Conservation (phyloP, 2,329 filamentous ascomycete genomes). For the Ascocoryne sarcoides region DNA sequence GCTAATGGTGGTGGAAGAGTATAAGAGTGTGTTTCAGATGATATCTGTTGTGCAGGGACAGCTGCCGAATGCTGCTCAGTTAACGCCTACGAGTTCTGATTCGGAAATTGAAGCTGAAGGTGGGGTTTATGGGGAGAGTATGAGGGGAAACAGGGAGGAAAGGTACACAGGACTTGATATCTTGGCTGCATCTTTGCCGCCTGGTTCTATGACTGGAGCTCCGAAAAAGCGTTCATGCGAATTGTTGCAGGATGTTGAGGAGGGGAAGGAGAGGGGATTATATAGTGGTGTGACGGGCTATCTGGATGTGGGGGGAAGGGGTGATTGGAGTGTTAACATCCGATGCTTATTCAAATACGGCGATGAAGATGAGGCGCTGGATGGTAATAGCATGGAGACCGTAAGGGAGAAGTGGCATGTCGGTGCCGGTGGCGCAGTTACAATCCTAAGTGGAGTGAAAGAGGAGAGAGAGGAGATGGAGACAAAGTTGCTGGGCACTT, state of each 20-base stretch:
- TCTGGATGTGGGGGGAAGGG: slow-evolving; percentile 73
- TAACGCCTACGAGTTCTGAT: too few relatives aligned
- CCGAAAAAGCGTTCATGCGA: slow-evolving; percentile 91
- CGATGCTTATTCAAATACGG: slow-evolving; percentile 70
- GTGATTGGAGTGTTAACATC: slow-evolving; percentile 89
- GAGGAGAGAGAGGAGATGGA: slow-evolving; percentile 91
- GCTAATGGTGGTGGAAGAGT: slow-evolving; percentile 81
- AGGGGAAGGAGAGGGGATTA: slow-evolving; percentile 52
- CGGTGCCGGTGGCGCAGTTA: slow-evolving; percentile 86
- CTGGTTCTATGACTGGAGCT: slow-evolving; percentile 93
- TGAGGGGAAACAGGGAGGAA: slow-evolving; percentile 10
- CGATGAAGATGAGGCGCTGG: slow-evolving; percentile 36
- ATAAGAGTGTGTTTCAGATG: slow-evolving; percentile 85
- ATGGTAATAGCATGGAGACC: neutral
- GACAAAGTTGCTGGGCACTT: slow-evolving; percentile 43
- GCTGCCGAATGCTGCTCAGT: neutral
- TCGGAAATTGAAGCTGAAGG: neutral
- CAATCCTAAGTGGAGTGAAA: slow-evolving; percentile 67
- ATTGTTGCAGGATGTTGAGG: slow-evolving; percentile 64
- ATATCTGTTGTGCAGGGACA: slow-evolving; percentile 74
- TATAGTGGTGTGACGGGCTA: slow-evolving; percentile 90
- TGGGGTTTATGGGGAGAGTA: slow-evolving; percentile 3
- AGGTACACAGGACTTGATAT: slow-evolving; percentile 62
- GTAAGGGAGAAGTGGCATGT: slow-evolving; percentile 63
- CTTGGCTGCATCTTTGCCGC: slow-evolving; percentile 68